Conservation (phyloP, 2,329 filamentous ascomycete species). For the Eurotiales sp. region DNA sequence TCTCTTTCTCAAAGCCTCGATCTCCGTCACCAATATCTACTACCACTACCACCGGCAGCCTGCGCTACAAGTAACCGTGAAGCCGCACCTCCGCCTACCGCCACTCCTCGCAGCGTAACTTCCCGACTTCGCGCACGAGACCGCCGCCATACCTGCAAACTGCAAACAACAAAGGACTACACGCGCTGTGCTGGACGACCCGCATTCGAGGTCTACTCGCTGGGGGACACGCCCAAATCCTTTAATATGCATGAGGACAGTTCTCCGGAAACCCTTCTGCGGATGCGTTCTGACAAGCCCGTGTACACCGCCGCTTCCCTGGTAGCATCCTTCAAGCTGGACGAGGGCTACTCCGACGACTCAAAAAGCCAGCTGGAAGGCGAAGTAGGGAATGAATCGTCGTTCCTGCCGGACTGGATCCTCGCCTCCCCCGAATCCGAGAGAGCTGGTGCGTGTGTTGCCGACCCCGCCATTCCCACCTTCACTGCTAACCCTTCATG, state of each 20-base stretch:
- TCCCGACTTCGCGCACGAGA: background rate
- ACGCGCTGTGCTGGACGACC: too few relatives aligned
- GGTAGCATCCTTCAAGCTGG: constrained; percentile 56
- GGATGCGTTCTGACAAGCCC: constrained; percentile 23
- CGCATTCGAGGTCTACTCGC: too few relatives aligned
- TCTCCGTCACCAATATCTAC: too few relatives aligned
- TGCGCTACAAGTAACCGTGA: too few relatives aligned
- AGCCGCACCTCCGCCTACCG: too few relatives aligned
- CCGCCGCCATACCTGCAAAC: background rate
- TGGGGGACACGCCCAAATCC: too few relatives aligned
- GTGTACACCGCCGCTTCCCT: constrained; percentile 26
- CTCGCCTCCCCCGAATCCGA: constrained; percentile 52
- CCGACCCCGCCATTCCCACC: background rate
- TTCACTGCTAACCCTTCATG: constrained; percentile 6
- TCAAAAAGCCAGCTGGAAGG: constrained; percentile 47
- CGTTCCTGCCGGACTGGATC: constrained; percentile 53
- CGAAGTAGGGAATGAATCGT: constrained; percentile 35
- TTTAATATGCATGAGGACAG: constrained; percentile 29
- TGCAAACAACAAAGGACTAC: background rate
- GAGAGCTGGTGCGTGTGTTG: constrained; percentile 48
- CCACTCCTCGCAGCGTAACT: too few relatives aligned
- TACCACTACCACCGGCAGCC: too few relatives aligned
- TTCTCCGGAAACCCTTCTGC: constrained; percentile 21
- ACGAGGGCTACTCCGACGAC: constrained; percentile 86
- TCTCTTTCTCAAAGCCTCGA: too few relatives aligned